These are phyloP conservation scores for Xenoacremonium recifei DNA, from an alignment of 2,329 filamentous ascomycete genomes.

Conservation along the genomic window DNA sequence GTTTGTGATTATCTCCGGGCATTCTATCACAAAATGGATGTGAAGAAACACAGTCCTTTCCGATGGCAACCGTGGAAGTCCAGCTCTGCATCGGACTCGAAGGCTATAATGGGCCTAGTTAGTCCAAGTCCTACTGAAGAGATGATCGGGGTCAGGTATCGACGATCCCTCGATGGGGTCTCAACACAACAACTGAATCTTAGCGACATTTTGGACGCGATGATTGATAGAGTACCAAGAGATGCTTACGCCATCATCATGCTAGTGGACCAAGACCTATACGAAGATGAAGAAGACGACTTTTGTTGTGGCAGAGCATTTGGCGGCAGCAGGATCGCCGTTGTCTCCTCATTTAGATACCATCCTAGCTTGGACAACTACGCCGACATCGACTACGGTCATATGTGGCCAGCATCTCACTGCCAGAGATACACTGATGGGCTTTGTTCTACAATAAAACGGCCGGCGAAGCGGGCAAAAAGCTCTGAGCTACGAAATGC, in stretches of 20 bases:
- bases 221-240: conserved; percentile 49
- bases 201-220: conserved; percentile 58
- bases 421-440: conserved; percentile 50
- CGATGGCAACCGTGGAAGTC: conserved; percentile 49
- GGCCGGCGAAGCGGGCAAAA: conserved; percentile 1
- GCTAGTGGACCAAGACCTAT: conserved; percentile 61
- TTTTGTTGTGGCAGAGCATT: conserved; percentile 68
- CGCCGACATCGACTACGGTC: conserved; percentile 39
- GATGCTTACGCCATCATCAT: conserved; percentile 61
- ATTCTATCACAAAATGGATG: conserved; percentile 53
- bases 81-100: conserved; percentile 9
- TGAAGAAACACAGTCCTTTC: conserved; percentile 43
- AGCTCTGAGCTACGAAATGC: conserved; percentile 1
- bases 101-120: conserved; percentile 44
- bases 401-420: conserved; percentile 66
- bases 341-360: conserved; percentile 63
- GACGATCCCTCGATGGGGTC: conserved; percentile 44
- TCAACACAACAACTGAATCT: conserved; percentile 57
- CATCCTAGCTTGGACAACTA: conserved; percentile 47
- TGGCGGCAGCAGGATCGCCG: conserved; percentile 59
- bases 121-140: conserved; percentile 24
- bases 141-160: conserved; percentile 49
- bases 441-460: conserved; percentile 25
- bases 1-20: conserved; percentile 37
- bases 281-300: conserved; percentile 63